These are phyloP conservation scores for Lactifluus rugatus DNA, from an alignment of 768 basidiomycete genomes.

Conservation along the genomic window DNA sequence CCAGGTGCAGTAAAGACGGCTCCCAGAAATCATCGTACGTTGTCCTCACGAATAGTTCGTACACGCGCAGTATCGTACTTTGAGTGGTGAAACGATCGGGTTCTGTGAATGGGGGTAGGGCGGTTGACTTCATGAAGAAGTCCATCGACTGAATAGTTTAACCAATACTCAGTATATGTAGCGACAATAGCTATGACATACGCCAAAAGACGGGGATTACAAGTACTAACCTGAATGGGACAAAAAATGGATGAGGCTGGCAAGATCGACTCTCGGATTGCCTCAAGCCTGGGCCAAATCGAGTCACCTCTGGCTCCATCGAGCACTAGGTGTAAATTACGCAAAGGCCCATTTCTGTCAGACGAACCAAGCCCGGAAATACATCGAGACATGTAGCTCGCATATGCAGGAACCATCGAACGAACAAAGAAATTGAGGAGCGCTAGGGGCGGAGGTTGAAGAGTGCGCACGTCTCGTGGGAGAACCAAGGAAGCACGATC, in stretches of 20 bases:
- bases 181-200: not conserved
- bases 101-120: not conserved
- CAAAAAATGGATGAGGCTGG: not conserved
- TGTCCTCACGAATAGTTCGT: conserved; percentile 17
- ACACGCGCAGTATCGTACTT: conserved; percentile 3
- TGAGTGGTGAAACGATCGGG: not conserved
- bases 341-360: conserved; percentile 1
- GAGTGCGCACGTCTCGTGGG: not conserved
- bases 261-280: conserved; percentile 1
- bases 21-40: not conserved
- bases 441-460: not conserved
- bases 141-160: conserved; percentile 18
- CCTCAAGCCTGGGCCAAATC: conserved; percentile 7
- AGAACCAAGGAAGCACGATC: conserved; percentile 4
- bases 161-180: conserved; percentile 12
- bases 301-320: not conserved
- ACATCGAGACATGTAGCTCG: conserved; percentile 2
- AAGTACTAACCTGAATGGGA: conserved; percentile 20
- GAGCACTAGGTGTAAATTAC: conserved; percentile 8
- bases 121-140: conserved; percentile 13
- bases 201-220: not conserved
- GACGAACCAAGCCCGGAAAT: conserved; percentile 9
- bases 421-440: conserved; percentile 5
- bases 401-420: conserved; percentile 13
- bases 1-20: not conserved